A percentile compares a stretch with the other conserved stretches of the same genome.
phyloP scores from a whole-genome alignment of 1,284 basidiomycete genomes.

The Sanghuangporus baumii region DNA sequence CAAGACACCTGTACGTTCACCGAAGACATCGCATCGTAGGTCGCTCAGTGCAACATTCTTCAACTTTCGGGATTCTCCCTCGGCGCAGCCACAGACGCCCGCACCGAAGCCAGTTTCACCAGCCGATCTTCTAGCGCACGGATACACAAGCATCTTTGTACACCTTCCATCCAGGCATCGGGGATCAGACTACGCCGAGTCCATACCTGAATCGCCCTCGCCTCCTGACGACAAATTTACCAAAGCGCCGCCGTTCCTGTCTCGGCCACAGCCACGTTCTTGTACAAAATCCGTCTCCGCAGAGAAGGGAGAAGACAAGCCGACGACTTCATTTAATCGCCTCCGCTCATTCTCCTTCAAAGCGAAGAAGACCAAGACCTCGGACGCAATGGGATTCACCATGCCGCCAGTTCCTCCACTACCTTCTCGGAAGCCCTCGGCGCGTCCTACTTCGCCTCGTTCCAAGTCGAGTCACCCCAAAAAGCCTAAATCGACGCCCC shows the following conservation, averaged over 20 bases:
- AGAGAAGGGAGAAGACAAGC: slow-evolving; percentile 1
- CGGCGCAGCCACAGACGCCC: slow-evolving; percentile 24
- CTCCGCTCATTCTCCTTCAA: slow-evolving; percentile 17
- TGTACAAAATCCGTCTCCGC: slow-evolving; percentile 6
- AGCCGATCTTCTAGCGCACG: slow-evolving; percentile 50
- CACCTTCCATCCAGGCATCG: slow-evolving; percentile 47
- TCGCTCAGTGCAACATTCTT: slow-evolving; percentile 33
- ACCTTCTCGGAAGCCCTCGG: not conserved
- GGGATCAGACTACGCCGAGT: slow-evolving; percentile 31
- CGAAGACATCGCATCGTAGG: slow-evolving; percentile 21
- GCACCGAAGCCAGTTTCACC: slow-evolving; percentile 26
- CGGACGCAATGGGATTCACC: not conserved
- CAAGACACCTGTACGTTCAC: slow-evolving; percentile 19
- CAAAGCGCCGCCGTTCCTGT: slow-evolving; percentile 26
- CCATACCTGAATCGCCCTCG: slow-evolving; percentile 18
- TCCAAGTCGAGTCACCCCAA: not conserved
- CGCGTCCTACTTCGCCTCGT: not conserved
- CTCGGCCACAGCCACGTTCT: not conserved
- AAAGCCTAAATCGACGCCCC: slow-evolving; percentile 30
- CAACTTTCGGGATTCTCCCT: slow-evolving; percentile 35
- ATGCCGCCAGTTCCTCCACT: not conserved
- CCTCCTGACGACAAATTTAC: slow-evolving; percentile 22
- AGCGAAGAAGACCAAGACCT: not conserved
- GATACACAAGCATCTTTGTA: slow-evolving; percentile 61
- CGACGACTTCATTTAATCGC: slow-evolving; percentile 8